Evolutionary conservation across 306 rosid species (phyloP).

Genomic region (Lablab purpureus): DNA sequence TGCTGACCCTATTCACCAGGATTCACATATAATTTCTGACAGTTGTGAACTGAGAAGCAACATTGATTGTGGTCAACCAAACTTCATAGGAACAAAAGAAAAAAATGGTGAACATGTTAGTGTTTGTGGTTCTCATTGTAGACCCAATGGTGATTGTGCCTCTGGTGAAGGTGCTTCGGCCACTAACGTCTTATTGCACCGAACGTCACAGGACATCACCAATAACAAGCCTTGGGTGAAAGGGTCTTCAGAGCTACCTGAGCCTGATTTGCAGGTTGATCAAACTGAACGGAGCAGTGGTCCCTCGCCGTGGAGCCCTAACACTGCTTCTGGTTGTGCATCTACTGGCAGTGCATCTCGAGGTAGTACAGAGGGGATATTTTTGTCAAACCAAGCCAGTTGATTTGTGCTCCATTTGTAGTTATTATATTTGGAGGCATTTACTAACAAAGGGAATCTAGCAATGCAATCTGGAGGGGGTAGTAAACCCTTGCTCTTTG

Average conservation of each 20-base stretch:
- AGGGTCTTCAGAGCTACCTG: conserved; percentile 42
- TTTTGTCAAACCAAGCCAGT: conserved; percentile 65
- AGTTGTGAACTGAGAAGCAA: conserved; percentile 39
- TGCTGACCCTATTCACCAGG: conserved; percentile 38
- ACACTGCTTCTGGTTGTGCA: conserved; percentile 51
- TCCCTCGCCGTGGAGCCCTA: conserved; percentile 51
- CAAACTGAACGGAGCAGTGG: conserved; percentile 41
- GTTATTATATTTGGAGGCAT: conserved; percentile 24
- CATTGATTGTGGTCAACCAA: conserved; percentile 38
- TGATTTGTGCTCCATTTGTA: conserved; percentile 45
- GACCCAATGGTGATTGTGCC: conserved; percentile 38
- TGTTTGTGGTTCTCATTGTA: conserved; percentile 38
- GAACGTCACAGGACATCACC: conserved; percentile 34
- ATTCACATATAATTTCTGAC: conserved; percentile 37
- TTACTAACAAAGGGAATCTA: conserved; percentile 42
- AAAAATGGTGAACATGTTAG: conserved; percentile 32
- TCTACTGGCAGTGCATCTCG: conserved; percentile 55
- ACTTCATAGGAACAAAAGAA: conserved; percentile 24
- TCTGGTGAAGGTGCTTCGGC: conserved; percentile 41
- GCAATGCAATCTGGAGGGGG: conserved; percentile 35
- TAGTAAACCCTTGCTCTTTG: conserved; percentile 34
- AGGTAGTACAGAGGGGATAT: conserved; percentile 55
- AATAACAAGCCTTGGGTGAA: conserved; percentile 34
- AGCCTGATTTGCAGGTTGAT: conserved; percentile 54
- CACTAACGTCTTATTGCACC: conserved; percentile 25